These are phyloP conservation scores for Fragaria iinumae DNA, from an alignment of 306 rosid genomes.

Conservation along the genomic window DNA sequence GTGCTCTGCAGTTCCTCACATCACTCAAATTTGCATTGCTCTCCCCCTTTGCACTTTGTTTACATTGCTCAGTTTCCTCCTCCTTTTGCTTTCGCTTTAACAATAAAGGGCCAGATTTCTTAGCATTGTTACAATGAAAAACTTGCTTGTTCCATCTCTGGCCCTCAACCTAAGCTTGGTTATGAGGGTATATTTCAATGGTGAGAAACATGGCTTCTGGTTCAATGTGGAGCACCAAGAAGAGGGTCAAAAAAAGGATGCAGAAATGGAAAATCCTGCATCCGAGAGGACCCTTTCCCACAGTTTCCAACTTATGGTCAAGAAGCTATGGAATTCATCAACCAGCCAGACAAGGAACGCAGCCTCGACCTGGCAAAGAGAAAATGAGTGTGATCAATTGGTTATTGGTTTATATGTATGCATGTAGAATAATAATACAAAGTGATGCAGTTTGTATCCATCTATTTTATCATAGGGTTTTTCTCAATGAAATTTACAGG, in stretches of 20 bases:
- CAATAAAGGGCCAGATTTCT: slow-evolving; percentile 34
- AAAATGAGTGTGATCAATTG: too few species aligned
- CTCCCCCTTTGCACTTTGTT: background rate
- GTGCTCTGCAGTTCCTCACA: slow-evolving; percentile 7
- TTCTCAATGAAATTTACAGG: too few species aligned
- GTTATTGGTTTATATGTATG: too few species aligned
- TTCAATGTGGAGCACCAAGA: slow-evolving; percentile 1
- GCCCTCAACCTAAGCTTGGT: slow-evolving; percentile 63
- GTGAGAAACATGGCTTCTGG: slow-evolving; percentile 21
- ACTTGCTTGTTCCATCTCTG: slow-evolving; percentile 25
- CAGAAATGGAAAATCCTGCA: too few species aligned
- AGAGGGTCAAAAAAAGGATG: background rate
- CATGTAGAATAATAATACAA: too few species aligned
- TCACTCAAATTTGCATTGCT: background rate
- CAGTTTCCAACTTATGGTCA: too few species aligned
- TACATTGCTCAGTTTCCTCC: background rate
- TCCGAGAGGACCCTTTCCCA: too few species aligned
- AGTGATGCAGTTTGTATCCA: too few species aligned
- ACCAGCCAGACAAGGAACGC: too few species aligned
- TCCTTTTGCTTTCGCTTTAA: background rate
- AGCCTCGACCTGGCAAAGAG: too few species aligned
- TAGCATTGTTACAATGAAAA: slow-evolving; percentile 36
- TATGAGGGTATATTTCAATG: slow-evolving; percentile 33
- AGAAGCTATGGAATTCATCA: too few species aligned
- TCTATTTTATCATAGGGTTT: too few species aligned